Evolutionary conservation across 495 filamentous ascomycete genomes (phyloP).

Genomic region (Podospora pseudoanserina): DNA sequence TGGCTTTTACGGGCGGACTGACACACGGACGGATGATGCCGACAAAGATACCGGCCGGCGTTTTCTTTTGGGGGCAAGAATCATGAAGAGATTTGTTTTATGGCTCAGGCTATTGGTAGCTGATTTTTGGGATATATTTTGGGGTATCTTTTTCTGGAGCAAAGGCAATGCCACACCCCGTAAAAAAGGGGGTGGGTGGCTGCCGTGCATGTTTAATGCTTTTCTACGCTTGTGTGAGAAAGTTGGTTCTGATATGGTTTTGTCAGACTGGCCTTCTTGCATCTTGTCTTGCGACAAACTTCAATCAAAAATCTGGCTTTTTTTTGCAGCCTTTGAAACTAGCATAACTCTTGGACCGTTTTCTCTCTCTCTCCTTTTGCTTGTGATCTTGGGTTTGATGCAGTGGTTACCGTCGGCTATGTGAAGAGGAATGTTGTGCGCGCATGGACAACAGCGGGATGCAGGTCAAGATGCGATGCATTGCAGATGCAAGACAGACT

Average conservation of each 20-base stretch:
- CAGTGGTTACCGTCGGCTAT: neutral
- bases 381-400: neutral
- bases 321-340: neutral
- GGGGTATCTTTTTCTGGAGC: neutral
- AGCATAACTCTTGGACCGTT: neutral
- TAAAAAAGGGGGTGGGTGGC: neutral
- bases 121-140: neutral
- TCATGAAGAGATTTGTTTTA: neutral
- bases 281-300: neutral
- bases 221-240: neutral
- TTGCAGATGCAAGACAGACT: neutral
- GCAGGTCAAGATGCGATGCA: neutral
- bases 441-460: neutral
- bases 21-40: neutral
- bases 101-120: neutral
- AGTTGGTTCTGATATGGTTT: neutral
- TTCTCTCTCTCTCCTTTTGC: neutral
- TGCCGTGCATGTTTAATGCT: neutral
- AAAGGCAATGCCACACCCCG: neutral
- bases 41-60: neutral
- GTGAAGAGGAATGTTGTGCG: neutral
- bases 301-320: neutral
- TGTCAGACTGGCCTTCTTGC: neutral
- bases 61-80: neutral
- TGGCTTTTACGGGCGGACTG: neutral